Evolutionary conservation across 495 filamentous ascomycete species (phyloP), one percentile per base, ranked within the genome.

Genomic region (Trichoderma gamsii): DNA sequence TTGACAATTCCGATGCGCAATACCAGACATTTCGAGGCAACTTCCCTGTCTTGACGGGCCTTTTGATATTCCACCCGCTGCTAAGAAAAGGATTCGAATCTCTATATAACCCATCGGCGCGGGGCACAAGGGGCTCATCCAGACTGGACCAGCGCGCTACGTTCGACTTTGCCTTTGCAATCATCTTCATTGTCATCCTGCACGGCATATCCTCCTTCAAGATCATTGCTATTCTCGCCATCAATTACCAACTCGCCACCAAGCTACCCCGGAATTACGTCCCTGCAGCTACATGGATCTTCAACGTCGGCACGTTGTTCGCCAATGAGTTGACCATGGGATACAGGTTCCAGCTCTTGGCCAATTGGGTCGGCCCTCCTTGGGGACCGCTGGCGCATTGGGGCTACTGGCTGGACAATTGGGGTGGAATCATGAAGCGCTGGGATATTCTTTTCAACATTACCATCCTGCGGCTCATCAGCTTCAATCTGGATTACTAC

Each of bases 361-460:
- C 87, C 3, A 72, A 77, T 15, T 75, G 87, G 13, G 69, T 95
- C 21, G 71, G 74, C 43, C 76, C 75, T 11, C 67, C 70, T 35
- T 61, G 56, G 56, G 56, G 56, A 32, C 76, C 75, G 32, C 70
- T 86, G 64, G 73, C 86, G 1, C 77, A 79, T 64, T 89, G 87
- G 82, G 92, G 86, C 6, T 75, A 78, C 29, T 87, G 83, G 78
- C 76, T 97, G 11, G 93, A 97, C 77, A 80, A 79, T 51, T 86
- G 90, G 70, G 89, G 93, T 15, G 95, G 95, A 7, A 76, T 99
- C 25, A 87, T 93, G 73, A 81, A 89, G 3, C 84, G 93, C 69
- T 99, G 95, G 95, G 91, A 97, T 75, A 87, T 99, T 43, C 84
- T 95, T 15, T 99, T 99, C 84, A 99, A 98, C 72, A 86, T 99